These are phyloP conservation scores for Serendipita sp. DNA, from an alignment of 1,284 basidiomycete genomes.

Conservation along the genomic window DNA sequence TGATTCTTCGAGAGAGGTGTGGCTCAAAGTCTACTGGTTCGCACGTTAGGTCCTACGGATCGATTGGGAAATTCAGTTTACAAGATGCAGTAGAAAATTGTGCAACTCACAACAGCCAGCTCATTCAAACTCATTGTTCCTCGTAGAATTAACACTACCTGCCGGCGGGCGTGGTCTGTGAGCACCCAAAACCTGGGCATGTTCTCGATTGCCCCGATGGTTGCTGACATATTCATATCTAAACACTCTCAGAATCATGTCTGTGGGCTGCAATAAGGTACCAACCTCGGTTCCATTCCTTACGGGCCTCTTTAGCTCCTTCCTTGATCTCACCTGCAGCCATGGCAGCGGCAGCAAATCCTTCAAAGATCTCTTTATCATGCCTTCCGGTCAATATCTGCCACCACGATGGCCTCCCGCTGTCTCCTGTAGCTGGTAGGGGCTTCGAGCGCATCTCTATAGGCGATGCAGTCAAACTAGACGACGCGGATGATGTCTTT, in stretches of 20 bases:
- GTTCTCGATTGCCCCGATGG: slow-evolving; percentile 21
- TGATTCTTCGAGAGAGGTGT: slow-evolving; percentile 18
- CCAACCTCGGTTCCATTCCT: slow-evolving; percentile 9
- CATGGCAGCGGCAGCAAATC: slow-evolving; percentile 25
- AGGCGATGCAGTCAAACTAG: slow-evolving; percentile 8
- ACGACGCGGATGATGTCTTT: slow-evolving; percentile 14
- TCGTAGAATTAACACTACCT: slow-evolving; percentile 61
- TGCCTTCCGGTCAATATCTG: slow-evolving; percentile 59
- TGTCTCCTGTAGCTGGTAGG: not conserved
- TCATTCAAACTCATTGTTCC: slow-evolving; percentile 76
- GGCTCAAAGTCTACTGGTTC: slow-evolving; percentile 54
- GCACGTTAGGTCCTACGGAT: slow-evolving; percentile 49
- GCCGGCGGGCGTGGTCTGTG: slow-evolving; percentile 53
- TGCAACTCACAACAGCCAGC: slow-evolving; percentile 38
- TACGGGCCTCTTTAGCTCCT: slow-evolving; percentile 4
- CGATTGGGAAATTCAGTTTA: not conserved
- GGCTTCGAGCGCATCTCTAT: slow-evolving; percentile 9
- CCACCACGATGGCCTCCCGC: slow-evolving; percentile 55
- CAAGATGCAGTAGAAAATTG: not conserved
- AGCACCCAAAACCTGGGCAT: slow-evolving; percentile 74
- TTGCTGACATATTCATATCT: not conserved
- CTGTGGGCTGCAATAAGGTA: not conserved
- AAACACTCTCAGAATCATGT: not conserved
- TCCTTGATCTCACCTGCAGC: slow-evolving; percentile 3
- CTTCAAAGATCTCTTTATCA: slow-evolving; percentile 63